Base-by-base conservation (phyloP, 169 alveolate species). In the Plasmodium gonderi region DNA sequence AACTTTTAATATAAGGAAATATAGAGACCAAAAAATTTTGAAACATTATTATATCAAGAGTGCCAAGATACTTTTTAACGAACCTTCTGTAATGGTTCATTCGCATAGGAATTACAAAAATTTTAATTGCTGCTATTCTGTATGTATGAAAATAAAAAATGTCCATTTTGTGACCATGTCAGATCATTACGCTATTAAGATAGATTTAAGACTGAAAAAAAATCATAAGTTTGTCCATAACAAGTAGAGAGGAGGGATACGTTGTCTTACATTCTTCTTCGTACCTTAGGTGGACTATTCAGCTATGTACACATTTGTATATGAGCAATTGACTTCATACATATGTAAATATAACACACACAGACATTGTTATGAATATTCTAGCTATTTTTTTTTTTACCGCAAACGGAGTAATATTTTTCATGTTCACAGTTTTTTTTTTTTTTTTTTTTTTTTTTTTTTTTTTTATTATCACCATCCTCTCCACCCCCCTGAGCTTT, bases 151-250 rank as follows among this genome's bases (percentile, higher is more conserved):
- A 79, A 72, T 85, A 92, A 89, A 91, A 67, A 95, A 95, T 85
- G 96, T 96, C 12, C 95, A 95, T 95, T 95, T 97, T 40, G 98
- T 97, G 75, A 97, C 98, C 2, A 94, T 97, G 51, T 96, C 98
- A 14, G 98, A 97, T 51, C 98, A 97, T 91, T 97, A 97, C 75
- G 98, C 98, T 42, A 92, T 97, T 33, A 95, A 95, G 65, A 95
- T 97, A 75, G 95, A 94, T 54, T 95, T 97, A 60, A 80, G 95
- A 65, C 94, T 96, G 36, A 95, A 92, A 79, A 85, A 85, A 65
- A 72, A 85, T 11, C 60, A 68, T 33, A 81, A 42, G 9, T 8
- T 8, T 67, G 72, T 20, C 26, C 72, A n/a, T 29, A 60, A 6
- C 38, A 20, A n/a, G 6, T 60, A 60, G 72, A 60, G 72, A 6